These are phyloP conservation scores for Medicago lupulina DNA, from an alignment of 306 rosid genomes.

Conservation along the genomic window DNA sequence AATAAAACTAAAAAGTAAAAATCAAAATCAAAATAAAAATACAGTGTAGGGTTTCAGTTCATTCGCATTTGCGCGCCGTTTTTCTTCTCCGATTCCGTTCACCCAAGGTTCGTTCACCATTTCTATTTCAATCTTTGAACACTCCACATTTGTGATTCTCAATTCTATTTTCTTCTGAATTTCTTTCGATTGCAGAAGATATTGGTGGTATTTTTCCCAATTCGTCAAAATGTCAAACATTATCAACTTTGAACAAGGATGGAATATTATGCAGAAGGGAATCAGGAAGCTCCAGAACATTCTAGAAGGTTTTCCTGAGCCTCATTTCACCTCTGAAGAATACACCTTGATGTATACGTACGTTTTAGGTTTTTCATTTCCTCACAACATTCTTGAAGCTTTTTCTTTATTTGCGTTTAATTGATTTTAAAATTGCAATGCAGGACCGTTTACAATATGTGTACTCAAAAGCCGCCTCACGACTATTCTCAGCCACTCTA, in stretches of 20 bases:
- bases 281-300: neutral
- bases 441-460: neutral
- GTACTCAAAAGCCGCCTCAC: neutral
- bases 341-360: neutral
- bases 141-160: too few relatives aligned
- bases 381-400: neutral
- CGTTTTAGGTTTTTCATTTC: neutral
- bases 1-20: too few relatives aligned
- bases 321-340: neutral
- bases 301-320: neutral
- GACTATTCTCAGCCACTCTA: neutral
- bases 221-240: neutral
- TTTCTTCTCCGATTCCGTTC: too few relatives aligned
- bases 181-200: neutral
- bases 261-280: neutral
- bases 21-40: too few relatives aligned
- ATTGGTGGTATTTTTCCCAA: neutral
- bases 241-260: neutral
- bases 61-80: too few relatives aligned
- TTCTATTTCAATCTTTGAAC: too few relatives aligned
- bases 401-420: too few relatives aligned
- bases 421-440: neutral
- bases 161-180: neutral
- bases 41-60: neutral
- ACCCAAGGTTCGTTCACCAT: too few relatives aligned